Conservation (phyloP, 345 rosid genomes). For the Ricinus communis region DNA sequence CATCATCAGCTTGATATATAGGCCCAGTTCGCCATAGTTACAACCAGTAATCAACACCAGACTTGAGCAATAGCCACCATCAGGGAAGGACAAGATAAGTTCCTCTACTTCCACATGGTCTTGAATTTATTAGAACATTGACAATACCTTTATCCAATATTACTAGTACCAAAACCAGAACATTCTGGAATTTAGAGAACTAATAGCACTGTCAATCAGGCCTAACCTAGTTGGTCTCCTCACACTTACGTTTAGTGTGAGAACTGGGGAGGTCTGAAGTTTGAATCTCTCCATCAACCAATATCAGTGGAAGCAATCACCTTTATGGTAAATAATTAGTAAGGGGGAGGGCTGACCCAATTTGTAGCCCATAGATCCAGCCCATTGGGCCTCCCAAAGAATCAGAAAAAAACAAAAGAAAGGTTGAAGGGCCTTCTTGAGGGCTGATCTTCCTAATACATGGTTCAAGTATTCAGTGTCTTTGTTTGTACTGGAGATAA, state of each 20-base stretch:
- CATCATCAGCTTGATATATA: background rate
- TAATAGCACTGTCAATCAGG: too few species aligned
- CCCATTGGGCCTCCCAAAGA: too few species aligned
- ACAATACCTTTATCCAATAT: background rate
- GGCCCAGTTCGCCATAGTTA: background rate
- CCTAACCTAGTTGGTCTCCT: too few species aligned
- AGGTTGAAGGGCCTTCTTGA: background rate
- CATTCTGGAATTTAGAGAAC: background rate
- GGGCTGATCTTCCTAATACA: background rate
- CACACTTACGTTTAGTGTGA: too few species aligned
- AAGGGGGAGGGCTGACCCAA: too few species aligned
- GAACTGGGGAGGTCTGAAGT: too few species aligned
- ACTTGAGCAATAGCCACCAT: background rate
- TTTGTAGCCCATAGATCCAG: too few species aligned
- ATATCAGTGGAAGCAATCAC: too few species aligned
- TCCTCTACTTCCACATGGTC: background rate
- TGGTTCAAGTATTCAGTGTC: background rate
- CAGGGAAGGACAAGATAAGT: background rate
- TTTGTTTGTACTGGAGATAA: background rate
- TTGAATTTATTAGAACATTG: background rate
- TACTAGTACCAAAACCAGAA: background rate
- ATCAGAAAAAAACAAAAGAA: background rate
- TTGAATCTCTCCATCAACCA: too few species aligned
- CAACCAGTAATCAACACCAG: slow-evolving; percentile 1
- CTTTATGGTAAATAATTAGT: too few species aligned